Evolutionary conservation across 208 protist species (phyloP).

Genomic region (Crithidia sp.): DNA sequence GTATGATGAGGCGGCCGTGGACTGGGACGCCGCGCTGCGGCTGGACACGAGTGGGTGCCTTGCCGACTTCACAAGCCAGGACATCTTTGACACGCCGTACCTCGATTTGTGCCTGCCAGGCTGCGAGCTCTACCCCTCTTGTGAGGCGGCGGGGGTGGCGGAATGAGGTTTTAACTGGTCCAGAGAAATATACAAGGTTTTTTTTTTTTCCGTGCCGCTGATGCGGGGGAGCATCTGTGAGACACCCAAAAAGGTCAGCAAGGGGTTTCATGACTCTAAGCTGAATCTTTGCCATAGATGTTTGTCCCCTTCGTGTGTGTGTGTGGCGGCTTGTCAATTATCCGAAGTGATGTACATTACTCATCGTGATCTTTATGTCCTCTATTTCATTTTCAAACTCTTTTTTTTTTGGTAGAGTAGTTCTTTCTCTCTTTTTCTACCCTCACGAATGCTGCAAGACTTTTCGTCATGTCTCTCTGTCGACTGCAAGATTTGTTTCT

Average conservation of each 20-base stretch:
- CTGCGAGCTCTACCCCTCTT: slow-evolving; percentile 33
- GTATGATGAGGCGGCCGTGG: slow-evolving; percentile 81
- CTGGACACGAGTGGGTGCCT: slow-evolving; percentile 56
- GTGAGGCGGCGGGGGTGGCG: no score
- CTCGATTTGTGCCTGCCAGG: slow-evolving; percentile 68
- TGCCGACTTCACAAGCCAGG: slow-evolving; percentile 50
- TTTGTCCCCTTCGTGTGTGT: no score
- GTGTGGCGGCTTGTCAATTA: no score
- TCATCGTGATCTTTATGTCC: not conserved
- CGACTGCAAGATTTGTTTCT: not conserved
- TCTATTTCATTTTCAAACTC: not conserved
- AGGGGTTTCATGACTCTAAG: no score
- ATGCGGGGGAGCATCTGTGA: not conserved
- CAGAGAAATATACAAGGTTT: not conserved
- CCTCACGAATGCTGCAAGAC: no score
- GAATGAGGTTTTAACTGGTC: no score
- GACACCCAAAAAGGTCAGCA: not conserved
- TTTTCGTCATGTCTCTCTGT: no score
- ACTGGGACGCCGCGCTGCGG: slow-evolving; percentile 78
- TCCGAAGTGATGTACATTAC: not conserved
- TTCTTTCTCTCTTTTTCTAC: no score
- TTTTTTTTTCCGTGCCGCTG: not conserved
- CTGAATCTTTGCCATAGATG: no score
- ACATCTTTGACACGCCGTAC: slow-evolving; percentile 66
- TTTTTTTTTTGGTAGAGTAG: no score